Conservation (phyloP, 371 early-diverging fungal genomes). For the Cokeromyces recurvatus region DNA sequence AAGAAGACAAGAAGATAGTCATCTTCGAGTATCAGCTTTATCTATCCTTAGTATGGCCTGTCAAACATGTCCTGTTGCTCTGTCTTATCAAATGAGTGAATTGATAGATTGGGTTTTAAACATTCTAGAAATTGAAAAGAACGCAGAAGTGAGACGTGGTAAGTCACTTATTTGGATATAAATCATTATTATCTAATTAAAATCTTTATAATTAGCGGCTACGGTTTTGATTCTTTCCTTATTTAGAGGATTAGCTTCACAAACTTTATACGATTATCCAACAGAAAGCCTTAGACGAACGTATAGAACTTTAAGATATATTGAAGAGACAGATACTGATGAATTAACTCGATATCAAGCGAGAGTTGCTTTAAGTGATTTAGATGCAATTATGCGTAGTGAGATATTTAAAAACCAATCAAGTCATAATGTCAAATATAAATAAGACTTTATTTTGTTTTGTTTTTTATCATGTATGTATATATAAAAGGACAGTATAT, state of each 20-base stretch:
- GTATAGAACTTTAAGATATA: slow-evolving; percentile 54
- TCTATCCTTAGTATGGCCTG: slow-evolving; percentile 72
- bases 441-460: too few species aligned
- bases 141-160: slow-evolving; percentile 62
- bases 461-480: not conserved
- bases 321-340: slow-evolving; percentile 64
- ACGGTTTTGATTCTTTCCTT: slow-evolving; percentile 63
- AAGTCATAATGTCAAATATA: slow-evolving; percentile 6
- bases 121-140: slow-evolving; percentile 62
- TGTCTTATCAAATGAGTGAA: slow-evolving; percentile 59
- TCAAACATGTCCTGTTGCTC: slow-evolving; percentile 67
- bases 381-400: slow-evolving; percentile 53
- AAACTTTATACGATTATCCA: slow-evolving; percentile 55
- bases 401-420: slow-evolving; percentile 34
- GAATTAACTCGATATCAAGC: slow-evolving; percentile 65
- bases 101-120: slow-evolving; percentile 62
- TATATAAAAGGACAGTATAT: too few species aligned
- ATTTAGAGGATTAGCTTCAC: slow-evolving; percentile 61
- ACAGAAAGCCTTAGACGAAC: slow-evolving; percentile 51
- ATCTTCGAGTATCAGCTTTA: slow-evolving; percentile 58
- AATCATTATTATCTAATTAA: too few species aligned
- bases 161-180: too few species aligned
- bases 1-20: slow-evolving; percentile 30
- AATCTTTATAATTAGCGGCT: slow-evolving; percentile 41
- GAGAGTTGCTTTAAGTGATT: slow-evolving; percentile 56